A percentile compares a stretch with the other conserved stretches of the same genome.
Evolutionary conservation across 306 rosid genomes (phyloP).

Genomic region (Prunus kanzakura): DNA sequence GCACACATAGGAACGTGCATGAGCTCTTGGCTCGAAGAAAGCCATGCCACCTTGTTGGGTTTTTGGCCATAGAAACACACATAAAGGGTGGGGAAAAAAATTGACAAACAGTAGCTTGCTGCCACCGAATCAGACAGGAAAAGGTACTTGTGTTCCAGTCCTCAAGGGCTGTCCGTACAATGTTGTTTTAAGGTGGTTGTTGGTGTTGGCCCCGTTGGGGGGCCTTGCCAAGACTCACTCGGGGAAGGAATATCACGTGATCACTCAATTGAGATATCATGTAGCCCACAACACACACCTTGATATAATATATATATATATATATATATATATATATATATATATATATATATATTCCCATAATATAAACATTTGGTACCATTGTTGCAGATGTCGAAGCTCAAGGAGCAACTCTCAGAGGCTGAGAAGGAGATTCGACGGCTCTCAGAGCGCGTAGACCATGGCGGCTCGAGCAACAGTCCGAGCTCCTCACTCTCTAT

Average conservation of each 20-base stretch:
- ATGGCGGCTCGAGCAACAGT: conserved; percentile 49
- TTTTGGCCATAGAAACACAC: conserved; percentile 23
- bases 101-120: conserved; percentile 22
- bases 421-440: conserved; percentile 63
- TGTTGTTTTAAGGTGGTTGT: conserved; percentile 22
- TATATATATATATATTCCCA: not conserved
- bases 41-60: conserved; percentile 29
- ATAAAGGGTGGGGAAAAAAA: not conserved
- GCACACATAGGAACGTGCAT: conserved; percentile 37
- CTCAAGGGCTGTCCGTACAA: conserved; percentile 39
- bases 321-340: too few species aligned
- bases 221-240: conserved; percentile 42
- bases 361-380: not conserved
- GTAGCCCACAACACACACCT: not conserved
- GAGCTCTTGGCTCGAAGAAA: conserved; percentile 68
- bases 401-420: conserved; percentile 52
- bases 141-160: conserved; percentile 27
- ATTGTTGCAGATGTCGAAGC: conserved; percentile 48
- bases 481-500: conserved; percentile 57
- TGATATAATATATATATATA: not conserved
- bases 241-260: conserved; percentile 30
- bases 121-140: conserved; percentile 59
- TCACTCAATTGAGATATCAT: not conserved
- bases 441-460: conserved; percentile 31
- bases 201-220: conserved; percentile 38